These are phyloP conservation scores for Onygena corvina DNA, from an alignment of 2,329 filamentous ascomycete species.

Conservation along the genomic window DNA sequence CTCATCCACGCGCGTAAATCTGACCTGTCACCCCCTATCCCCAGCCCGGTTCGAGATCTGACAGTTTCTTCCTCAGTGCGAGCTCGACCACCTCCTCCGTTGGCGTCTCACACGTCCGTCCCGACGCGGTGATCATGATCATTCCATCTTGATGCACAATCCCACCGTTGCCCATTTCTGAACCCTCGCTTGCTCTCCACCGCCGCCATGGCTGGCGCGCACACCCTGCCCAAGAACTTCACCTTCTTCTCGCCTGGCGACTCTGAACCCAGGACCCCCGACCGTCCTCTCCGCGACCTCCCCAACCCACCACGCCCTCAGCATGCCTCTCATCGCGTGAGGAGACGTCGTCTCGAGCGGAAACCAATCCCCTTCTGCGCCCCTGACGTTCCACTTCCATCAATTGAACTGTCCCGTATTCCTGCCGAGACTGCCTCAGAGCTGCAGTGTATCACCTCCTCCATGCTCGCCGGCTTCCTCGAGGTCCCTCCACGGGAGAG, in stretches of 20 bases:
- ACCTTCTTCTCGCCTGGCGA: conserved; percentile 27
- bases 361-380: conserved; percentile 25
- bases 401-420: conserved; percentile 29
- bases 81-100: background rate
- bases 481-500: conserved; percentile 30
- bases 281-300: conserved; percentile 29
- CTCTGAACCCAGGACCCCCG: conserved; percentile 31
- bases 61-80: background rate
- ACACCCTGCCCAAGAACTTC: conserved; percentile 38
- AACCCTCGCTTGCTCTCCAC: too few species aligned
- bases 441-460: conserved; percentile 14
- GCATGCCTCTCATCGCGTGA: conserved; percentile 33
- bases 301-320: conserved; percentile 36
- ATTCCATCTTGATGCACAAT: background rate
- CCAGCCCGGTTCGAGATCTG: conserved; percentile 4
- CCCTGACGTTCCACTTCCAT: conserved; percentile 33
- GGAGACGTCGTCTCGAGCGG: conserved; percentile 29
- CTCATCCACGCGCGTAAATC: background rate
- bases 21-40: background rate
- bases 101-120: background rate
- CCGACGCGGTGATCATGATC: background rate
- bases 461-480: conserved; percentile 25
- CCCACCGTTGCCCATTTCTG: background rate
- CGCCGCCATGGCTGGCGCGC: conserved; percentile 19
- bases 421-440: conserved; percentile 16